These are phyloP conservation scores for Exsudoporus frostii DNA, from an alignment of 768 basidiomycete species.

Conservation along the genomic window DNA sequence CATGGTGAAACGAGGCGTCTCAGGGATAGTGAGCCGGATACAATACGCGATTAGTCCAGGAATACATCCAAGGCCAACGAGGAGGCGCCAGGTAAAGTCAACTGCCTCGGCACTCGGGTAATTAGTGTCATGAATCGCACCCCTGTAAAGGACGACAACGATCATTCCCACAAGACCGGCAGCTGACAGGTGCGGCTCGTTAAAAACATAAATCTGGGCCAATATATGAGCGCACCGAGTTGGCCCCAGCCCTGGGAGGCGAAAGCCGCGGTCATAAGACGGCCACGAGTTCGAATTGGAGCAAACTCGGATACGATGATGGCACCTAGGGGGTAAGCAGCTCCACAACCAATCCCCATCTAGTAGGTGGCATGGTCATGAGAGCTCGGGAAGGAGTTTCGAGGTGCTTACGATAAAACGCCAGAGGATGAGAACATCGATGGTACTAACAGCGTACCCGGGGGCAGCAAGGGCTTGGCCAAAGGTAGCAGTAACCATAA, in stretches of 20 bases:
- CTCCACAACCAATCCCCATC: conserved; percentile 84
- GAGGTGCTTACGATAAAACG: conserved; percentile 56
- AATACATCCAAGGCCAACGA: conserved; percentile 83
- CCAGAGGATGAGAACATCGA: conserved; percentile 77
- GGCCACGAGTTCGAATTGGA: conserved; percentile 68
- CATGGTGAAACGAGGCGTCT: conserved; percentile 90
- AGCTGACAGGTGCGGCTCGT: conserved; percentile 34
- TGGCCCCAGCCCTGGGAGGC: conserved; percentile 89
- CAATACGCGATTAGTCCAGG: conserved; percentile 78
- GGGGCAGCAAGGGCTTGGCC: conserved; percentile 72
- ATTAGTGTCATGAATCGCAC: conserved; percentile 42
- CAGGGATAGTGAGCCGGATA: conserved; percentile 89
- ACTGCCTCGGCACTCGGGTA: conserved; percentile 45
- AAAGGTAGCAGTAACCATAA: conserved; percentile 76
- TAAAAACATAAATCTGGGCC: neutral
- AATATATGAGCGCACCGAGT: conserved; percentile 46
- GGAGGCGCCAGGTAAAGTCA: conserved; percentile 79
- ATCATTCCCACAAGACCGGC: conserved; percentile 68
- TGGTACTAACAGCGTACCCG: conserved; percentile 58
- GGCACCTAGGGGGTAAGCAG: conserved; percentile 80
- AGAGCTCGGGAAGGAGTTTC: neutral
- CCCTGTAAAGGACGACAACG: conserved; percentile 61
- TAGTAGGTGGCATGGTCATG: conserved; percentile 13
- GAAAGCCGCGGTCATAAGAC: conserved; percentile 88
- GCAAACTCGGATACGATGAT: conserved; percentile 91